Conservation (phyloP, 306 rosid genomes). For the Clitoria ternatea region DNA sequence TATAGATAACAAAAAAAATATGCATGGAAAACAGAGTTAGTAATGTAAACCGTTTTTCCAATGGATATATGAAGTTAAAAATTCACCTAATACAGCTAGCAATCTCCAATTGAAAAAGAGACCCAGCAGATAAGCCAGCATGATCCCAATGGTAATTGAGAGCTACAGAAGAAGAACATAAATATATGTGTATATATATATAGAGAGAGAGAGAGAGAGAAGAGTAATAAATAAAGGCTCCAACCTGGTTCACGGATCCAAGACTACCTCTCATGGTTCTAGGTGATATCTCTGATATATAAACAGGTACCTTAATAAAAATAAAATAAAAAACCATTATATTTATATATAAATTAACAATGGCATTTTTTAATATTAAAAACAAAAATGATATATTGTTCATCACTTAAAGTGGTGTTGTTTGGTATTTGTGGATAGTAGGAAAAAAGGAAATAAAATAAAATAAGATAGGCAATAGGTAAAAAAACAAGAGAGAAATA, state of each 20-base stretch:
- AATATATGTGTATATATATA: neutral
- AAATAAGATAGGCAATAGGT: too few relatives aligned
- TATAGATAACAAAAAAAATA: too few relatives aligned
- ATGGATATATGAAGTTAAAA: neutral
- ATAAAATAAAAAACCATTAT: neutral
- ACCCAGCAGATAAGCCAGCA: constrained; percentile 70
- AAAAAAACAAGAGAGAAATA: too few relatives aligned
- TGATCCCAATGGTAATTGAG: constrained; percentile 51
- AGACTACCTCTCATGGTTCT: constrained; percentile 71
- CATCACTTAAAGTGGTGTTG: too few relatives aligned
- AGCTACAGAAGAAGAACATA: constrained; percentile 33
- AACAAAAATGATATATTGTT: too few relatives aligned
- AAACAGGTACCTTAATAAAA: constrained; percentile 63
- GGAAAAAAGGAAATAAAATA: too few relatives aligned
- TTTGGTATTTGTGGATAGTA: too few relatives aligned
- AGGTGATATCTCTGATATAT: constrained; percentile 78
- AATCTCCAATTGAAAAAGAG: constrained; percentile 63
- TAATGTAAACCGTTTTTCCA: neutral
- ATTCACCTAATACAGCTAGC: constrained; percentile 60
- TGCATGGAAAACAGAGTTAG: too few relatives aligned
- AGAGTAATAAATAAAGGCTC: neutral
- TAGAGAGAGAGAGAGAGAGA: neutral
- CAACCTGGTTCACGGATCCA: constrained; percentile 78
- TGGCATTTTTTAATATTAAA: too few relatives aligned
- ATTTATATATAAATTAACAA: neutral